These are phyloP conservation scores for Aspergillus biplanus DNA, from an alignment of 495 filamentous ascomycete species.

Conservation along the genomic window DNA sequence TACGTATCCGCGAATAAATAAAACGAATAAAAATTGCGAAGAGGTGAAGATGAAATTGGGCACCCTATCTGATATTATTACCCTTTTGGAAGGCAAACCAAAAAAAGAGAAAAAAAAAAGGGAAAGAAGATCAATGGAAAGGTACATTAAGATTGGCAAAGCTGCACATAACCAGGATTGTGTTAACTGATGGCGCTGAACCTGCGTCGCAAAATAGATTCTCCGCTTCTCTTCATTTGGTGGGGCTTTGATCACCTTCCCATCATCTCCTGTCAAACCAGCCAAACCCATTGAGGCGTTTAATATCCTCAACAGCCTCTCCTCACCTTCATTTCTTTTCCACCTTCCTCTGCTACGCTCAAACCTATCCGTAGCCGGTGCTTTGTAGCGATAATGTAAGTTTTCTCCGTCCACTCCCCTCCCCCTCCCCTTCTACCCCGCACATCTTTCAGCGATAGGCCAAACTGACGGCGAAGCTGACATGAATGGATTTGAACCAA, in stretches of 20 bases:
- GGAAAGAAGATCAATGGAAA: neutral
- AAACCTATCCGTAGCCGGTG: neutral
- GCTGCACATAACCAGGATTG: neutral
- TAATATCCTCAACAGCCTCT: conserved; percentile 12
- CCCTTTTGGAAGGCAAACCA: too few species aligned
- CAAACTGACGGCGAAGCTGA: conserved; percentile 17
- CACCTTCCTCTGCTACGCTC: neutral
- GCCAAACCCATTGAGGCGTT: conserved; percentile 15
- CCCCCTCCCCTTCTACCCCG: conserved; percentile 9
- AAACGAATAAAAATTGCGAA: neutral
- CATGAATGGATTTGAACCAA: neutral
- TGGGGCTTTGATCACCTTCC: conserved; percentile 28
- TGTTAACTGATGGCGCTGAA: conserved; percentile 12
- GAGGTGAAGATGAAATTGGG: too few species aligned
- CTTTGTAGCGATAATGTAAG: neutral
- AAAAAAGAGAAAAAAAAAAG: too few species aligned
- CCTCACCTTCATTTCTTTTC: conserved; percentile 17
- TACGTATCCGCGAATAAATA: neutral
- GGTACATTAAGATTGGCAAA: too few species aligned
- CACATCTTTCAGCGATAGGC: conserved; percentile 15
- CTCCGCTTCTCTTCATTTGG: conserved; percentile 36
- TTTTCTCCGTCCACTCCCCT: conserved; percentile 14
- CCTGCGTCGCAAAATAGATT: conserved; percentile 47
- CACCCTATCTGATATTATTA: too few species aligned
- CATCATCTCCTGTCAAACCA: conserved; percentile 18